Evolutionary conservation across 192 early-diverging fungal species (phyloP), one percentile per base, ranked within the genome.

Genomic region (Backusella liffmaniae): DNA sequence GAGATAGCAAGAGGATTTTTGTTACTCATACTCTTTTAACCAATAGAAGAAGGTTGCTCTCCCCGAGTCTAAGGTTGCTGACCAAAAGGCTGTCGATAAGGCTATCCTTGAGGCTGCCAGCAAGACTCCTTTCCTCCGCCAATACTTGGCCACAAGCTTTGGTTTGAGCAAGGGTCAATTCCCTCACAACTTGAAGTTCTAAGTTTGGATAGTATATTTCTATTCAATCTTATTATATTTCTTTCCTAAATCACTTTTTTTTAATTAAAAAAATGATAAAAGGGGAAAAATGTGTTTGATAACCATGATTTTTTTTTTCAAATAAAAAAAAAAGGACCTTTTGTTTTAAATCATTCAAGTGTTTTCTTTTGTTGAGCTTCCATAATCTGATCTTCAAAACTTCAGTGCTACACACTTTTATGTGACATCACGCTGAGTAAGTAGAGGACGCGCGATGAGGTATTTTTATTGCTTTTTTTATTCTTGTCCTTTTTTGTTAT

Each of bases 171-270:
- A 97, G 91, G 96, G 97, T 80, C 96, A 99, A 90, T 92, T 92
- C 81, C 96, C 97, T 79, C 98, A 99, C 90, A 81, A 86, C 76
- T 86, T 99, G 86, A 92, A 96, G 91, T 98, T 98, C 90, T 99
- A 98, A 96, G 53, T 73, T 73, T 62, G 56, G 26, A 62, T 29
- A 62, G 26, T 29, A 62, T 29, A 62, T 29, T 29, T 29, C 56
- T 62, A 62, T 62, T 62, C 56, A 62, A 1, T 29, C 56, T 29
- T 62, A 29, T 29, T 29, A 2, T n/a, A 29, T 62, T 26, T 26
- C 26, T 29, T 62, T 29, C 21, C 23, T 23, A 29, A 62, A 23
- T 56, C 42, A 49, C 18, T n/a, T 18, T 62, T 59, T 62, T 29
- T 62, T 62, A 12, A 62, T 23, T 23, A 12, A 62, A 62, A 53